Evolutionary conservation across 2,329 filamentous ascomycete genomes (phyloP), one percentile per base, ranked within the genome.

Genomic region (Apiospora malaysiana): DNA sequence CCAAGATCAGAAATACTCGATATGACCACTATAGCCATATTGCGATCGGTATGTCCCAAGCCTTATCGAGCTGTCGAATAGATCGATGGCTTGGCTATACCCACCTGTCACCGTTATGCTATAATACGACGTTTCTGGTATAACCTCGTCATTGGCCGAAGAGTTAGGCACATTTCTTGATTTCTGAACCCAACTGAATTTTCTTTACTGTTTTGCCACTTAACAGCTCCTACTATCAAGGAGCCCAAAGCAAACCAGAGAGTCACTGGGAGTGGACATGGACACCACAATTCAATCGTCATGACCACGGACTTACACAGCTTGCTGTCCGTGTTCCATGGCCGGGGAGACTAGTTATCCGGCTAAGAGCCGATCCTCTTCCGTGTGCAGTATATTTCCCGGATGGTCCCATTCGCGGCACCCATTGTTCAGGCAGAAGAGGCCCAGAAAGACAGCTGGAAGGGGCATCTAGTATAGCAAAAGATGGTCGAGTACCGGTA

Each of bases 341-440:
- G 56, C 4, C 56, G 32, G 56, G 32, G 56, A 63, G 40, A n/a
- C 56, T 63, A 40, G 56, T 40, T 18, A n/a, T 18, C 18, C 56
- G 56, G 56, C 56, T 40, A 63, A 63, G 56, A 63, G 56, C 56
- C 56, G 32, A n/a, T 59, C 27, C 27, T 21, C 51, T 59, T 40
- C 56, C 56, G 10, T 21, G 32, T 63, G 32, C 56, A 12, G 51
- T 37, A 21, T 27, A 16, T n/a, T 4, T 10, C 8, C 51, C 56
- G 27, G 32, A 21, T 63, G 27, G 56, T 63, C 16, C 32, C 32
- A 63, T 63, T 14, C 21, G 27, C 56, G 40, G 32, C 56, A 37
- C 10, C 56, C 56, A 63, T 63, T n/a, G 32, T 63, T 63, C 56
- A 63, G 56, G 56, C 40, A 32, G 56, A n/a, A 40, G 56, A 40